Percentiles rank a stretch among this genome's conserved stretches.
These are phyloP conservation scores for Malassezia sp. DNA, from an alignment of 1,284 basidiomycete genomes.

Conservation along the genomic window DNA sequence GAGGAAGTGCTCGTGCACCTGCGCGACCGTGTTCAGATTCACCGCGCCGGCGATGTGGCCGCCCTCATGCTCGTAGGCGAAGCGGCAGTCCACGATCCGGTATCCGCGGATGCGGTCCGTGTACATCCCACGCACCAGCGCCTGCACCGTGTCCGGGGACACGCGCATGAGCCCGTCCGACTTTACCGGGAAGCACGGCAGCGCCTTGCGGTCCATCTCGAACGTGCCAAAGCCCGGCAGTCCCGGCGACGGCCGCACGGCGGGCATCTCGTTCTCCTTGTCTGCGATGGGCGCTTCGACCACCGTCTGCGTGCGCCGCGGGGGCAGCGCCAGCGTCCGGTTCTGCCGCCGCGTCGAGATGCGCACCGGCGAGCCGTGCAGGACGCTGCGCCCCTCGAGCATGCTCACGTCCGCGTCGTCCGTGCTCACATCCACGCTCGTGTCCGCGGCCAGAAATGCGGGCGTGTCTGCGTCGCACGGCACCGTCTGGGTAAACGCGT, in stretches of 20 bases:
- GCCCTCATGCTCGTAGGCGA: constrained; percentile 89
- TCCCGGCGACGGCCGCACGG: background rate
- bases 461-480: no score
- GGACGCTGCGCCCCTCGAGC: no score
- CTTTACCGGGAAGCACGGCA: constrained; percentile 83
- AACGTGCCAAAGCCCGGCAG: constrained; percentile 40
- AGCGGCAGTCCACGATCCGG: constrained; percentile 81
- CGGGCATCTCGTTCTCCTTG: constrained; percentile 8
- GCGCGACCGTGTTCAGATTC: constrained; percentile 74
- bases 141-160: constrained; percentile 55
- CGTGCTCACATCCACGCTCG: no score
- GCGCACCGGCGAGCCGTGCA: constrained; percentile 12
- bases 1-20: constrained; percentile 70
- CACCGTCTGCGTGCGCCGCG: constrained; percentile 5
- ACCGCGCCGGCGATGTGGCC: constrained; percentile 85
- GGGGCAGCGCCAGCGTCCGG: background rate
- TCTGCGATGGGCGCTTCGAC: background rate
- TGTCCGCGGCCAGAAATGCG: no score
- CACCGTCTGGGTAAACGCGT: no score
- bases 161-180: constrained; percentile 94
- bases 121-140: constrained; percentile 34
- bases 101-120: constrained; percentile 28
- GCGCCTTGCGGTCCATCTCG: constrained; percentile 63
- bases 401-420: no score
- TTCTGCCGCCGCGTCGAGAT: constrained; percentile 3